Evolutionary conservation across 371 early-diverging fungal species (phyloP), one percentile per base, ranked within the genome.

Genomic region (Mortierella sp.): DNA sequence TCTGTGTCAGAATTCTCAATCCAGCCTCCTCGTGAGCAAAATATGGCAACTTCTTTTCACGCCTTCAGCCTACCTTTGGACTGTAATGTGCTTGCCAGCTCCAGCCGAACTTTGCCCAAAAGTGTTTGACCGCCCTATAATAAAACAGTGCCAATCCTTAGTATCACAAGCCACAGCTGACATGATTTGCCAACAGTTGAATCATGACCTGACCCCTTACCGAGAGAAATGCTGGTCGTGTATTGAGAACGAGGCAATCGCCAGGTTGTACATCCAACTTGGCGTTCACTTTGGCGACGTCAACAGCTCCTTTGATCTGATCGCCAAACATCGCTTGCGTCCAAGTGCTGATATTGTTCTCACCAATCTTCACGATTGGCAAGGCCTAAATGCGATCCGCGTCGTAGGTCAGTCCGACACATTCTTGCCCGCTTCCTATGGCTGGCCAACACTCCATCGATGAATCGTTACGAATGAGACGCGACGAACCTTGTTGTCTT

Each of bases 101-200:
- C 84, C 34, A 91, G 79, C 26, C 94, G 87, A 30, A 90, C 74
- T 21, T 92, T 86, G 3, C 94, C 96, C 70, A 93, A 82, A 6
- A 85, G 78, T 0, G 96, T 96, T 58, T 91, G 91, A 18, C 91
- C 93, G 12, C 90, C 92, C 80, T 87, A 71, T 27, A 28, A 41
- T 27, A 30, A 23, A 1, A 18, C n/a, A n/a, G n/a, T n/a, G n/a
- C n/a, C n/a, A n/a, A n/a, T n/a, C n/a, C n/a, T n/a, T n/a, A n/a
- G n/a, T n/a, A n/a, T n/a, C n/a, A n/a, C n/a, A n/a, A n/a, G n/a
- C n/a, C n/a, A n/a, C n/a, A n/a, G n/a, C n/a, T n/a, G n/a, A n/a
- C n/a, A n/a, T n/a, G n/a, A n/a, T n/a, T n/a, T n/a, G n/a, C n/a
- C n/a, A n/a, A n/a, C n/a, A n/a, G n/a, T n/a, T n/a, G n/a, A n/a